Base-by-base conservation (phyloP, 129 eudicot genomes). In the Flaveria sonorensis region DNA sequence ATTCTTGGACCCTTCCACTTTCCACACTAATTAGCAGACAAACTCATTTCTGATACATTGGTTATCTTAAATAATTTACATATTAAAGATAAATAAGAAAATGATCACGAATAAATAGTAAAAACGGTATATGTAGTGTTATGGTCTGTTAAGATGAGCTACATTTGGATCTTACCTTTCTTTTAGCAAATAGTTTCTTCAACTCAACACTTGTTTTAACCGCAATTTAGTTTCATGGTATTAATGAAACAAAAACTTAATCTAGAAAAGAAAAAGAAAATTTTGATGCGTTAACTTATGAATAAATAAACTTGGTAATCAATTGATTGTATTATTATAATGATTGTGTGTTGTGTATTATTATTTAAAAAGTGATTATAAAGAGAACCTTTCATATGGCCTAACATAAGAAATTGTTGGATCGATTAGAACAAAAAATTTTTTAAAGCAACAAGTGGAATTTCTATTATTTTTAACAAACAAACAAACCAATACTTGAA, bases 1-100 rank as follows among this genome's bases (percentile, higher is more conserved):
- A 11, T 76, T 71, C 9, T 78, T 62, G 13, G 89, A 81, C 51
- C 85, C 88, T 86, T 88, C 92, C 12, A 73, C 90, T 81, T 86
- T 90, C 98, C 99, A 94, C 9, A 68, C 78, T 36, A 94, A 61
- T 91, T 94, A 30, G 97, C 99, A 14, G 97, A 87, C 70, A 94
- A 87, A 79, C 89, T 91, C 85, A 83, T 88, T 81, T 94, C 96
- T 3, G 60, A 81, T 51, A 94, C 65, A 53, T 73, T 48, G 36
- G 52, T 74, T 64, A 94, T 86, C 97, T 94, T 82, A 57, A 64
- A 63, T 40, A 7, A 77, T 16, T 14, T 60, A 18, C 6, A 48
- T 39, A 76, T 32, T 32, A 11, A 11, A 16, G n/a, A 48, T 8
- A 56, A 45, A 21, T 61, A 30, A 61, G 73, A 72, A 15, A 24